Conservation (phyloP, 257 asterid species). For the Echium plantagineum region DNA sequence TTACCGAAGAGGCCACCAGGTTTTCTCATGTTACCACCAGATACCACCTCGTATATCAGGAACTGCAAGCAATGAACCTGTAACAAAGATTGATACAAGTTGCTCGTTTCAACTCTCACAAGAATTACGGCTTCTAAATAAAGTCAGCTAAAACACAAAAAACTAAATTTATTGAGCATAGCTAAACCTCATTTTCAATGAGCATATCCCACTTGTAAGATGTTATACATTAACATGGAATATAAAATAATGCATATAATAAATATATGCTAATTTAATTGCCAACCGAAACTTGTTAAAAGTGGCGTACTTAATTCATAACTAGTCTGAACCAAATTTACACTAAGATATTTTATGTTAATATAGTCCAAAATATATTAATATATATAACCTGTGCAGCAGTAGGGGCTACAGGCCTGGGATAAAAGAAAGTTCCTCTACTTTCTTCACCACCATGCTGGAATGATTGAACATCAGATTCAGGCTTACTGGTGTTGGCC, state of each 20-base stretch:
- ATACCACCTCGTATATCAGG: conserved; percentile 96
- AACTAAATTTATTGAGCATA: too few relatives aligned
- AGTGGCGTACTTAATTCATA: background rate
- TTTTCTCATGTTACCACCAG: conserved; percentile 97
- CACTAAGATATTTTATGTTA: too few relatives aligned
- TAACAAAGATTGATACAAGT: conserved; percentile 1
- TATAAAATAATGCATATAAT: background rate
- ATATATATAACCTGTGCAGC: conserved; percentile 73
- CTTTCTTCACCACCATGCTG: conserved; percentile 85
- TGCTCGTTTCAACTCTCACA: background rate
- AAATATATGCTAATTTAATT: too few relatives aligned
- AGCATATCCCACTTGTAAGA: too few relatives aligned
- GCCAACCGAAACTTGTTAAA: background rate
- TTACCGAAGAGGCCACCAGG: conserved; percentile 98
- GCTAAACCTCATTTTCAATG: too few relatives aligned
- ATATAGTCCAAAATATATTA: too few relatives aligned
- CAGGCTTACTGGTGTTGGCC: conserved; percentile 91
- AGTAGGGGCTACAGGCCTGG: conserved; percentile 96
- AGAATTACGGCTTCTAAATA: too few relatives aligned
- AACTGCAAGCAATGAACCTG: conserved; percentile 98
- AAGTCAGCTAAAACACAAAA: too few relatives aligned
- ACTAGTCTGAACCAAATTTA: background rate
- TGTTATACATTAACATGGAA: background rate
- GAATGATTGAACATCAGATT: conserved; percentile 60
- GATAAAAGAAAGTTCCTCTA: conserved; percentile 69